phyloP scores from a whole-genome alignment of 2,329 filamentous ascomycete genomes.

The Coleophoma crateriformis region DNA sequence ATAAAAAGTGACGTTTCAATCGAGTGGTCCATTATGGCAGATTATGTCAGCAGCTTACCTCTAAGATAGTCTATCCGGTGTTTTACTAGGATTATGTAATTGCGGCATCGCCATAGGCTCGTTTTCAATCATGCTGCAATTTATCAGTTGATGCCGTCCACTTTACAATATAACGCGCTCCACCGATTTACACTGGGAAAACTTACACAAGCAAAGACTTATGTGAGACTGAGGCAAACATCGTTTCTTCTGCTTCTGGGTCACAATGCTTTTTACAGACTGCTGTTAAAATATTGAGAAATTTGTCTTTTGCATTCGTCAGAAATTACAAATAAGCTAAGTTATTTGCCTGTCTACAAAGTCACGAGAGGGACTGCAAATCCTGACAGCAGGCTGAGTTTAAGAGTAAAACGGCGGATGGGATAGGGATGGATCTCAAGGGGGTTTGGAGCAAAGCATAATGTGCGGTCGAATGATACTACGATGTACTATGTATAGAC shows the following conservation, averaged over 20 bases:
- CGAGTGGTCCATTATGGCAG: not conserved
- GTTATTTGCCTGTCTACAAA: not conserved
- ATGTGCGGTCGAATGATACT: too few relatives aligned
- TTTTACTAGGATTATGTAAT: conserved; percentile 1
- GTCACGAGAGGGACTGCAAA: not conserved
- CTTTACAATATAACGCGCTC: too few relatives aligned
- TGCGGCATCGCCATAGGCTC: not conserved
- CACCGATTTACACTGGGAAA: too few relatives aligned
- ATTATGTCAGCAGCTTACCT: conserved; percentile 1
- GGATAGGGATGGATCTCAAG: too few relatives aligned
- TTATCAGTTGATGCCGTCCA: too few relatives aligned
- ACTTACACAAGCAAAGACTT: too few relatives aligned
- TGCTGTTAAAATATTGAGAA: not conserved
- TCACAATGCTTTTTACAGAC: not conserved
- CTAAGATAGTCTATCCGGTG: not conserved
- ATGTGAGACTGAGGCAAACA: not conserved
- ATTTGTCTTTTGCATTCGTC: not conserved
- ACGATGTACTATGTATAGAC: too few relatives aligned
- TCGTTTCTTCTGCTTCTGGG: not conserved
- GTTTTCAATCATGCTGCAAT: too few relatives aligned
- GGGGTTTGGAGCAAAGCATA: too few relatives aligned
- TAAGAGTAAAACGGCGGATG: not conserved
- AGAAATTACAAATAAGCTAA: not conserved
- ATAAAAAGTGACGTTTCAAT: too few relatives aligned
- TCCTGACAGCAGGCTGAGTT: not conserved